Evolutionary conservation across 2,329 filamentous ascomycete genomes (phyloP), one percentile per base, ranked within the genome.

Genomic region (Claviceps sp.): DNA sequence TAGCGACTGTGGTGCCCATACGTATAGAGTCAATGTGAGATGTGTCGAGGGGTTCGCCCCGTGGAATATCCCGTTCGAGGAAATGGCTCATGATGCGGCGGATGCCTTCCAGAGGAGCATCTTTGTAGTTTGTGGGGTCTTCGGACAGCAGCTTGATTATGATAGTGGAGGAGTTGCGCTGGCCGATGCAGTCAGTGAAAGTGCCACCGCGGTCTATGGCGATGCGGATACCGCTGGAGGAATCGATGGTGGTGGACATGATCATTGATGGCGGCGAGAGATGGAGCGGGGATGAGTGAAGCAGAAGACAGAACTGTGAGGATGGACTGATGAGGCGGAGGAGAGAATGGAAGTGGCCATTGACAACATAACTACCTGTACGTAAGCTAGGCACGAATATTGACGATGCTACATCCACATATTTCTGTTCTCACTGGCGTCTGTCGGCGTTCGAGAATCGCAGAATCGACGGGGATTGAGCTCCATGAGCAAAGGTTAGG

Each of bases 1-100:
- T 89, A 1, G 85, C 85, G 2, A 89, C 85, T 0, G 85, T 89
- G 0, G 85, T 89, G n/a, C 85, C 85, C 84, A 88, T 88, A 22
- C 85, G 79, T 60, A 88, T 87, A 52, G 79, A 84, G 62, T 85
- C 81, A 40, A 72, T 64, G 11, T 64, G 59, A 0, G 61, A 63
- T 1, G 68, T 62, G 11, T 70, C 65, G 11, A 71, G 49, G 6
- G 64, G 52, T 1, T 63, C 59, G 1, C 65, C 67, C 5, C 66
- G 60, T 0, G 68, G 65, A 16, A 70, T 59, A 2, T 62, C 54
- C 5, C 59, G 60, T 3, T 61, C 61, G 1, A 63, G 62, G 5
- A 64, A 66, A 16, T 61, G 58, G 58, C 65, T 67, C 11, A 70
- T 57, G 24, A 72, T 67, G 34, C 66, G 64, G 3, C 84, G 74